A percentile compares a stretch with the other conserved stretches of the same genome.
Evolutionary conservation across 768 basidiomycete genomes (phyloP).

Genomic region (Leccinum disarticulatum): DNA sequence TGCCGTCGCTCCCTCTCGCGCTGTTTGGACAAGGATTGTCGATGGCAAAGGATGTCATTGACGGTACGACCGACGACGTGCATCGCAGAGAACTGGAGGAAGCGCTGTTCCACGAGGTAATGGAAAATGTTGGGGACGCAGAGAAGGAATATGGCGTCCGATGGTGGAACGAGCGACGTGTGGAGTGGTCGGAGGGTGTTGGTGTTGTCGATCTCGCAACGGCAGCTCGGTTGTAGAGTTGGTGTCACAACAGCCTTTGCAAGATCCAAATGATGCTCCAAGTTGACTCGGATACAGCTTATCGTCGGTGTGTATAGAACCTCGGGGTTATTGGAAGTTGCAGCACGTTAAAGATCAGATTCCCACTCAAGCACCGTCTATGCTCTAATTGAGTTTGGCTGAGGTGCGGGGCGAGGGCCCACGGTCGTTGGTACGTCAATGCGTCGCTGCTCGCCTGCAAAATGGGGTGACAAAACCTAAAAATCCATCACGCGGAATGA

Average conservation of each 20-base stretch:
- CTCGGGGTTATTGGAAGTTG: too few relatives aligned
- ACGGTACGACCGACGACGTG: slow-evolving; percentile 28
- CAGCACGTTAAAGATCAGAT: too few relatives aligned
- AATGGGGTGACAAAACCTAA: background rate
- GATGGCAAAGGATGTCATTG: slow-evolving; percentile 40
- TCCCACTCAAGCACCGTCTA: too few relatives aligned
- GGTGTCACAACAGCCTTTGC: background rate
- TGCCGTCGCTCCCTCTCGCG: slow-evolving; percentile 58
- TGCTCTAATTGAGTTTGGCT: too few relatives aligned
- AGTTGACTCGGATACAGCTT: too few relatives aligned
- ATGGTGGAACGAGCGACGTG: slow-evolving; percentile 67
- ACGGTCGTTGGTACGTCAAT: background rate
- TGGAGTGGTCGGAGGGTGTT: slow-evolving; percentile 21
- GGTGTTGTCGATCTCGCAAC: background rate
- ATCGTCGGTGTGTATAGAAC: too few relatives aligned
- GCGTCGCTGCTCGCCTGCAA: too few relatives aligned
- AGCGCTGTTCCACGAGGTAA: slow-evolving; percentile 61
- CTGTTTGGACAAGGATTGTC: slow-evolving; percentile 58
- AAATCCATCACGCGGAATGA: background rate
- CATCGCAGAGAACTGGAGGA: slow-evolving; percentile 48
- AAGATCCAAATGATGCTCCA: too few relatives aligned
- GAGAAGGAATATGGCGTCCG: slow-evolving; percentile 65
- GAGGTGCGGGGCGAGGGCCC: too few relatives aligned
- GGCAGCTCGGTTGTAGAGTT: slow-evolving; percentile 14
- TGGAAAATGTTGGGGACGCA: slow-evolving; percentile 62